A percentile compares a stretch with the other conserved stretches of the same genome.
Conservation (phyloP, 78 protist genomes). For the Dictyostelium brefeldianum region DNA sequence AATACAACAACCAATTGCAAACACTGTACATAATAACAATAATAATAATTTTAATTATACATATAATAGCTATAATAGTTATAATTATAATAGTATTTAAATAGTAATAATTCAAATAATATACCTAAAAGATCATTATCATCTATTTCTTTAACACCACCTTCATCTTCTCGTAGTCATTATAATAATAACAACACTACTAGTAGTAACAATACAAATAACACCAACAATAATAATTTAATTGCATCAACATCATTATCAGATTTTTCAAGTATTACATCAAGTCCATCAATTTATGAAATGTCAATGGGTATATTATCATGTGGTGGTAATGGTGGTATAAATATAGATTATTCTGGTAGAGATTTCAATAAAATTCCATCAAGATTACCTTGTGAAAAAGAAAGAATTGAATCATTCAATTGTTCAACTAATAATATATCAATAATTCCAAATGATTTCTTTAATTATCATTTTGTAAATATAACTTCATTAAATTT, state of each 20-base stretch:
- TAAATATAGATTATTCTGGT: constrained; percentile 32
- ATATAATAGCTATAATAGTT: constrained; percentile 4
- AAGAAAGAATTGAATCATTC: constrained; percentile 48
- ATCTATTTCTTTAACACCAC: constrained; percentile 18
- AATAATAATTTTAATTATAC: not conserved
- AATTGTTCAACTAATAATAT: constrained; percentile 19
- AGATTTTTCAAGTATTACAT: constrained; percentile 49
- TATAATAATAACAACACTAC: not conserved
- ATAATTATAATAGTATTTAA: not conserved
- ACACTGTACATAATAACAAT: not conserved
- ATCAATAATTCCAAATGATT: constrained; percentile 46
- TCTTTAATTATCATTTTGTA: constrained; percentile 11
- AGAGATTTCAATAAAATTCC: constrained; percentile 64
- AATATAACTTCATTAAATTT: constrained; percentile 33
- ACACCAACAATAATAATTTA: constrained; percentile 14
- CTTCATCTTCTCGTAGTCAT: not conserved
- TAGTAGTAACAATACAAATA: not conserved
- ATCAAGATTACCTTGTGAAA: constrained; percentile 50
- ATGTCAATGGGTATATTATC: constrained; percentile 48
- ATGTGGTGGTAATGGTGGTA: constrained; percentile 55
- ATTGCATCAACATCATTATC: constrained; percentile 54
- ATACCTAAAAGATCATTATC: not conserved
- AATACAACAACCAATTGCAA: constrained; percentile 16
- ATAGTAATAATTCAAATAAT: not conserved
- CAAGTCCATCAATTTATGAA: constrained; percentile 10